These are phyloP conservation scores for Erucastrum elatum DNA, from an alignment of 345 rosid species.

Conservation along the genomic window DNA sequence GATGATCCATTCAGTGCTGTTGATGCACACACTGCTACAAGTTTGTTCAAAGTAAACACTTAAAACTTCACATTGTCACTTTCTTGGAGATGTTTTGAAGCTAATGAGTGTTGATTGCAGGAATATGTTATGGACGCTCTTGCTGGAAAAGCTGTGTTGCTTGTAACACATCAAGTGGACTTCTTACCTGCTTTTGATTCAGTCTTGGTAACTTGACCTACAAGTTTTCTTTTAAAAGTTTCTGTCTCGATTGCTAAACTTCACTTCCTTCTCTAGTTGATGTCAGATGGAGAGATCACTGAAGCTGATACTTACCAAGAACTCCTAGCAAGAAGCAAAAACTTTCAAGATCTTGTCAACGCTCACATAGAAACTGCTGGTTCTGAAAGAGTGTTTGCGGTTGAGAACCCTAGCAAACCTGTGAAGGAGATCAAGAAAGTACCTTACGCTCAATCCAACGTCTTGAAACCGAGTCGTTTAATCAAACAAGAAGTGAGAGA, in stretches of 20 bases:
- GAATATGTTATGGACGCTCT: conserved; percentile 83
- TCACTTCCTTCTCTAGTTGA: conserved; percentile 73
- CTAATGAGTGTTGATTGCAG: conserved; percentile 51
- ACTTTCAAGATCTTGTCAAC: conserved; percentile 82
- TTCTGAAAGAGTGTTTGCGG: conserved; percentile 55
- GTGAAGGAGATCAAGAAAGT: conserved; percentile 63
- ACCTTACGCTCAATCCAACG: conserved; percentile 45
- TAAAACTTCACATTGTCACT: not conserved
- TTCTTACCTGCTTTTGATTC: conserved; percentile 88
- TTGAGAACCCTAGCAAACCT: conserved; percentile 38
- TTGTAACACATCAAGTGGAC: conserved; percentile 97
- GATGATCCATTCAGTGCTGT: conserved; percentile 98
- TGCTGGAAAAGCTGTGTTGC: conserved; percentile 65
- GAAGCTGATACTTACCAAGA: conserved; percentile 73
- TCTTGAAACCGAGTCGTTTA: conserved; percentile 61
- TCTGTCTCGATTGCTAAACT: not conserved
- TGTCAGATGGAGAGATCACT: conserved; percentile 85
- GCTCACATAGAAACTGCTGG: conserved; percentile 98
- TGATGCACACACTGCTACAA: conserved; percentile 92
- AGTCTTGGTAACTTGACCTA: conserved; percentile 63
- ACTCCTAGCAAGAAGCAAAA: conserved; percentile 59
- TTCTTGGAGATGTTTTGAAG: not conserved
- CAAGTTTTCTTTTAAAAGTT: not conserved
- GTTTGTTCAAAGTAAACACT: conserved; percentile 72
- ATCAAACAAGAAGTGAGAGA: conserved; percentile 86